Evolutionary conservation across 129 eudicot genomes (phyloP), one percentile per base, ranked within the genome.

Genomic region (Heracleum sosnowskyi): DNA sequence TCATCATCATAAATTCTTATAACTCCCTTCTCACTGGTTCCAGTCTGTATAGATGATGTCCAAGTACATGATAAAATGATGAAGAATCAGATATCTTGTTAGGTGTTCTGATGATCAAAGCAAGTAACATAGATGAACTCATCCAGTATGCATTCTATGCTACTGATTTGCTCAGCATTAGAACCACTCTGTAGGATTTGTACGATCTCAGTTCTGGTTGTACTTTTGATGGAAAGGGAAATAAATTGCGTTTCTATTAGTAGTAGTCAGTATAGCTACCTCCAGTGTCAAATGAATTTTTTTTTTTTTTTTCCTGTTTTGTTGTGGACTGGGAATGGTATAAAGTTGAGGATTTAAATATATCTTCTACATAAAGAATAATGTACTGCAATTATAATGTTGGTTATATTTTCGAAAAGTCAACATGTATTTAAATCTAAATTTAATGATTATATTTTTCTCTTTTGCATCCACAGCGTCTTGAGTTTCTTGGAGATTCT

Each of bases 401-500:
- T 31, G 17, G n/a, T 26, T 69, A 31, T 0, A 1, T 42, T 73
- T 39, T 20, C 22, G 24, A 33, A 39, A 11, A 8, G 16, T 44
- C 24, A 5, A 73, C 11, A 28, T n/a, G 4, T 42, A 42, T 26
- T 28, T n/a, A 41, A 42, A 41, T n/a, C 18, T 44, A 3, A 13
- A 4, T 42, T 44, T 28, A 3, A 73, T n/a, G n/a, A n/a, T n/a
- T n/a, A n/a, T 36, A 42, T 73, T 13, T 73, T 13, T 72, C 46
- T 37, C 24, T 41, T 41, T 72, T n/a, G 34, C 11, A 55, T 79
- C 18, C 81, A 85, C 85, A 95, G 98, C 87, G 97, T 16, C 83
- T 95, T 66, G 98, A 95, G 39, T 95, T 90, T 86, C 94, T 95
- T 26, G 98, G 98, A 17, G 98, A 95, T 63, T 85, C 97, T 0